These are phyloP conservation scores for Suillus variegatus DNA, from an alignment of 768 basidiomycete species.

Conservation along the genomic window DNA sequence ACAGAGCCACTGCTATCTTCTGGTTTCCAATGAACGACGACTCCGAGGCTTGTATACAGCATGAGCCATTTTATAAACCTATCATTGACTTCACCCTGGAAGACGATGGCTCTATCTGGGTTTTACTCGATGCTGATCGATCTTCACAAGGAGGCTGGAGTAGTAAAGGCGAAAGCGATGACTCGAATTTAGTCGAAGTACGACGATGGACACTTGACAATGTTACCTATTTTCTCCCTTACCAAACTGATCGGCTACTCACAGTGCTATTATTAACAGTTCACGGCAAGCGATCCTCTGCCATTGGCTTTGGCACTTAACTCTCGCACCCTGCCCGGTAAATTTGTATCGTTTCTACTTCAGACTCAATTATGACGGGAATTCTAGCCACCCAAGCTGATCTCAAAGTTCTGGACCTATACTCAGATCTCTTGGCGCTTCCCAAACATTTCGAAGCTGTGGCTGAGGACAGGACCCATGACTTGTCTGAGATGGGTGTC, in stretches of 20 bases:
- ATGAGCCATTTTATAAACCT: constrained; percentile 56
- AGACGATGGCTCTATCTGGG: constrained; percentile 42
- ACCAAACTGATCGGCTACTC: not conserved
- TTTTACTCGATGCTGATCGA: constrained; percentile 52
- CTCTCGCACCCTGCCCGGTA: constrained; percentile 50
- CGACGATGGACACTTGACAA: constrained; percentile 38
- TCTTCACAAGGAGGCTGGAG: constrained; percentile 12
- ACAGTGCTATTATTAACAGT: constrained; percentile 17
- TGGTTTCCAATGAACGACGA: constrained; percentile 34
- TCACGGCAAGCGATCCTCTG: constrained; percentile 20
- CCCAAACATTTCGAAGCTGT: constrained; percentile 59
- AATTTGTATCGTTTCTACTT: constrained; percentile 11
- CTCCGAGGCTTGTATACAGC: constrained; percentile 27
- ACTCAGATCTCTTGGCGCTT: constrained; percentile 53
- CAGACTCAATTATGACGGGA: constrained; percentile 1
- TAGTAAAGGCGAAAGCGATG: constrained; percentile 18
- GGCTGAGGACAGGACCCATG: constrained; percentile 41
- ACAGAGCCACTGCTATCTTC: constrained; percentile 72
- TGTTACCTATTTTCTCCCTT: constrained; percentile 32
- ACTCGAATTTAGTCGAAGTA: constrained; percentile 27
- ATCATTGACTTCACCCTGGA: constrained; percentile 57
- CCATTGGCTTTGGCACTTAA: constrained; percentile 48
- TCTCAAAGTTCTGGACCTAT: constrained; percentile 58
- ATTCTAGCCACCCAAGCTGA: constrained; percentile 50
- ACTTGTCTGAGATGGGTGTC: constrained; percentile 17